These are phyloP conservation scores for Leavenworthia alabamica DNA, from an alignment of 345 rosid species.

Conservation along the genomic window DNA sequence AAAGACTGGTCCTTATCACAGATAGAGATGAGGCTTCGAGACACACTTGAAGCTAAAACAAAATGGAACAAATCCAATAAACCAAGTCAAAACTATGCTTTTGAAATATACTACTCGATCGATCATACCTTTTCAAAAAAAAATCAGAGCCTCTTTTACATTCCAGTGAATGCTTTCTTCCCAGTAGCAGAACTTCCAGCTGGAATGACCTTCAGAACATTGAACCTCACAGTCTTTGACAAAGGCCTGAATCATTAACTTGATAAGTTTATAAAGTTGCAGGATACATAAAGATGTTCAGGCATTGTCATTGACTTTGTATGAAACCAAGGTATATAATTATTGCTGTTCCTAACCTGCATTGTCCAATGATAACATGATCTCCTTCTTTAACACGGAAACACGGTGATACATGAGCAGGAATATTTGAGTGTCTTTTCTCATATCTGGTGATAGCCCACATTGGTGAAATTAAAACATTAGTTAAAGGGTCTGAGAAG, in stretches of 20 bases:
- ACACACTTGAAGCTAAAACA: background rate
- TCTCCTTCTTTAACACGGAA: slow-evolving; percentile 69
- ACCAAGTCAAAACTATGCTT: background rate
- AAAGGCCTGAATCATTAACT: slow-evolving; percentile 46
- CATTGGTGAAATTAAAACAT: slow-evolving; percentile 44
- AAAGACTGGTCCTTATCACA: too few relatives aligned
- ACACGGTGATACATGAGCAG: slow-evolving; percentile 56
- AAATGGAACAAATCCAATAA: background rate
- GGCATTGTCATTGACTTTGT: background rate
- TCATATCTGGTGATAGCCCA: slow-evolving; percentile 64
- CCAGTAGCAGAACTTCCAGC: slow-evolving; percentile 79
- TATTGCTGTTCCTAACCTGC: slow-evolving; percentile 43
- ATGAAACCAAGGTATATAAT: background rate
- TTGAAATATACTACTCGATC: too few relatives aligned
- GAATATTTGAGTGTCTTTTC: slow-evolving; percentile 66
- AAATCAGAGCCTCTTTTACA: slow-evolving; percentile 21
- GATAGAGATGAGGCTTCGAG: too few relatives aligned
- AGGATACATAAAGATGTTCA: background rate
- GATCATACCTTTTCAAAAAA: background rate
- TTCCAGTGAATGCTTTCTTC: slow-evolving; percentile 53
- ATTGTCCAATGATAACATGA: slow-evolving; percentile 59
- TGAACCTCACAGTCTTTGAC: slow-evolving; percentile 82
- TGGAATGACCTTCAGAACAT: slow-evolving; percentile 75
- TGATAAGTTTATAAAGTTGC: background rate
- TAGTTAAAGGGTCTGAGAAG: too few relatives aligned